Conservation (phyloP, 495 filamentous ascomycete genomes). For the Pseudotulostoma volvatum region DNA sequence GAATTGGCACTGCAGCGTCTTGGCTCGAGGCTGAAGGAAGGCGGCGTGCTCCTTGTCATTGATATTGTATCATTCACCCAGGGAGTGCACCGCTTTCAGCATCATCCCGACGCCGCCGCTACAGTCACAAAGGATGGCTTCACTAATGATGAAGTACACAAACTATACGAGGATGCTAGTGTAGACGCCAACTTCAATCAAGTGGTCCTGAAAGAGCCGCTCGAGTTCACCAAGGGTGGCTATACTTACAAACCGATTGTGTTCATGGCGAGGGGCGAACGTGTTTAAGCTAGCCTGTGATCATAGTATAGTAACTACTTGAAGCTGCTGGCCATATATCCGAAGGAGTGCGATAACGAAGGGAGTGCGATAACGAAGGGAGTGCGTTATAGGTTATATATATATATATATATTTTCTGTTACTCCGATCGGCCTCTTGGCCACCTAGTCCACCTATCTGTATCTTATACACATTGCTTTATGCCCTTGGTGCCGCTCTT, state of each 20-base stretch:
- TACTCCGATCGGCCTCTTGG: no score
- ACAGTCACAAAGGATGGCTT: slow-evolving; percentile 44
- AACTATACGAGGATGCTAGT: slow-evolving; percentile 36
- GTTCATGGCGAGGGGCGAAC: slow-evolving; percentile 25
- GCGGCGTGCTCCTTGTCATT: slow-evolving; percentile 47
- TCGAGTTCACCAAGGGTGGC: slow-evolving; percentile 15
- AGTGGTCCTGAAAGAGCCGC: slow-evolving; percentile 16
- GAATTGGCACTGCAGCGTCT: slow-evolving; percentile 37
- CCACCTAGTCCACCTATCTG: no score
- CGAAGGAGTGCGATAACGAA: no score
- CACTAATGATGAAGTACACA: slow-evolving; percentile 30
- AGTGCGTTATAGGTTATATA: no score
- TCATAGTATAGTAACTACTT: no score
- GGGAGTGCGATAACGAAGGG: no score
- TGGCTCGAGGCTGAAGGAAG: slow-evolving; percentile 39
- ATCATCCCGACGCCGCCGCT: slow-evolving; percentile 19
- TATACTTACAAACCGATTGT: slow-evolving; percentile 14
- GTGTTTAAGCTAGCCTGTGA: no score
- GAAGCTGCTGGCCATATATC: no score
- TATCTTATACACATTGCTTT: no score
- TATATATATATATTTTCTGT: no score
- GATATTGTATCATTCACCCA: slow-evolving; percentile 41
- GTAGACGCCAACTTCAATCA: slow-evolving; percentile 27
- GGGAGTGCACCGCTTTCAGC: slow-evolving; percentile 11
- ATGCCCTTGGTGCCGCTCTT: no score